Percentiles rank a stretch among this genome's conserved stretches.
Evolutionary conservation across 768 basidiomycete species (phyloP).

Genomic region (Trametes punicea): DNA sequence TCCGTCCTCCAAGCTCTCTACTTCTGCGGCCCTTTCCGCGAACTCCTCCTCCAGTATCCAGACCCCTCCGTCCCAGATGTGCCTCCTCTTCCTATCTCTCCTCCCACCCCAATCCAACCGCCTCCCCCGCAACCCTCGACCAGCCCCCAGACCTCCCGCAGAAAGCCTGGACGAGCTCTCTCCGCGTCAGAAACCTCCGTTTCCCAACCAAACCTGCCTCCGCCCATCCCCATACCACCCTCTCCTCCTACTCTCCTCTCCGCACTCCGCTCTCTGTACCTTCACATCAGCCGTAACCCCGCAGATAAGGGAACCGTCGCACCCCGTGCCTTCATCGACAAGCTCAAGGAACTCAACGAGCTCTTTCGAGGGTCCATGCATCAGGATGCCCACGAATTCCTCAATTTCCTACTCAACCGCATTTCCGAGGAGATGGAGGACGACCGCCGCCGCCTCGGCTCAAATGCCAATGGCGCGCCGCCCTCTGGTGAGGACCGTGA

Average conservation of each 20-base stretch:
- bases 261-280: conserved; percentile 89
- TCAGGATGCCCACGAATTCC: conserved; percentile 98
- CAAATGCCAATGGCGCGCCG: background rate
- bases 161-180: conserved; percentile 55
- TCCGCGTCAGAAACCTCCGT: conserved; percentile 32
- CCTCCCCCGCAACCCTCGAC: conserved; percentile 34
- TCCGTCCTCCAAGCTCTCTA: conserved; percentile 98
- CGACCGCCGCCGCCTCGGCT: conserved; percentile 36
- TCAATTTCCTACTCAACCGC: conserved; percentile 90
- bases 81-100: conserved; percentile 28
- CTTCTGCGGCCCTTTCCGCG: conserved; percentile 90
- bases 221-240: conserved; percentile 48
- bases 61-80: conserved; percentile 48
- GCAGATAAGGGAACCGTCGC: conserved; percentile 80
- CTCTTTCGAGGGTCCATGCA: conserved; percentile 89
- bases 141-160: conserved; percentile 36
- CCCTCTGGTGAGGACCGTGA: conserved; percentile 57
- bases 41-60: conserved; percentile 73
- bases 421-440: conserved; percentile 92
- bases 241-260: conserved; percentile 79
- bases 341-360: conserved; percentile 90
- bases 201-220: conserved; percentile 24
- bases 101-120: conserved; percentile 26
- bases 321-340: conserved; percentile 89
- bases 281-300: conserved; percentile 76